Conservation (phyloP, 257 asterid species). For the Echites panduratus region DNA sequence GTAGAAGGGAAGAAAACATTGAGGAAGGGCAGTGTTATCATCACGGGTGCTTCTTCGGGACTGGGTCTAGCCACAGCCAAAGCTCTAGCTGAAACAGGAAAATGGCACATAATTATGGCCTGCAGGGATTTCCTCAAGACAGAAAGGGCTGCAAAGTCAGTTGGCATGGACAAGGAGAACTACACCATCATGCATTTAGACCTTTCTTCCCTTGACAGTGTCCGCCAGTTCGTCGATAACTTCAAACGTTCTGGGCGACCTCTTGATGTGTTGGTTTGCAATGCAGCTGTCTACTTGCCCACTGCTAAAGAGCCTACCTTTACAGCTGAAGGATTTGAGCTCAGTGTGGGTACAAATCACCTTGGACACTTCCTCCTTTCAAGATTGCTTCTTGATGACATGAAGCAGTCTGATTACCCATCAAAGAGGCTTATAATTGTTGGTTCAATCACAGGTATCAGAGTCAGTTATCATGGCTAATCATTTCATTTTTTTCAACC, state of each 20-base stretch:
- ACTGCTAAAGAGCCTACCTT: conserved; percentile 81
- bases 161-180: conserved; percentile 61
- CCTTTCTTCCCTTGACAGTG: conserved; percentile 80
- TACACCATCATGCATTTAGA: conserved; percentile 78
- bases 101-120: conserved; percentile 87
- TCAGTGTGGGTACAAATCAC: conserved; percentile 80
- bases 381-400: conserved; percentile 57
- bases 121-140: conserved; percentile 88
- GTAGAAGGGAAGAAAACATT: conserved; percentile 56
- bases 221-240: conserved; percentile 67
- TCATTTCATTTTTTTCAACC: no score
- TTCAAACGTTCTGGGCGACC: conserved; percentile 55
- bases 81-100: conserved; percentile 68
- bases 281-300: conserved; percentile 78
- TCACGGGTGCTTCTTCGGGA: conserved; percentile 86
- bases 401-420: conserved; percentile 56
- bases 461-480: neutral
- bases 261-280: conserved; percentile 70
- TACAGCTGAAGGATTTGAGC: conserved; percentile 78
- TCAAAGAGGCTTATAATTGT: conserved; percentile 67
- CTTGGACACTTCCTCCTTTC: conserved; percentile 75
- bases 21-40: conserved; percentile 55
- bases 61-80: conserved; percentile 83
- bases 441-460: conserved; percentile 84
- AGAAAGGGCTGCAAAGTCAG: conserved; percentile 65